These are phyloP conservation scores for Trichoderma atrobrunneum DNA, from an alignment of 2,329 filamentous ascomycete species.

Conservation along the genomic window DNA sequence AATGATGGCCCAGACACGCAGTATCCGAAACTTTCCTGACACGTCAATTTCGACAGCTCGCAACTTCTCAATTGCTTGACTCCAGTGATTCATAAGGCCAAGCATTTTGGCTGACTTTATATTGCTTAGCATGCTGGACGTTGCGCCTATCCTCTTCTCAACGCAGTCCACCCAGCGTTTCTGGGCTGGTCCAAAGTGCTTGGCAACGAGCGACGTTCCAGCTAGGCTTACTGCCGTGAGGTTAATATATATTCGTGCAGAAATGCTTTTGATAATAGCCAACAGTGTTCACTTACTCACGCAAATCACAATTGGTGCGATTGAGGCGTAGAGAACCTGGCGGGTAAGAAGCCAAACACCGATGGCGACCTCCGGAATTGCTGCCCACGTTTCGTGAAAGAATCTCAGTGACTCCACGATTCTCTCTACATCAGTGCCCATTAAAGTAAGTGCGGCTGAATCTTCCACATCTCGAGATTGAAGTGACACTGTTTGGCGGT, in stretches of 20 bases:
- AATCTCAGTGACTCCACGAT: constrained; percentile 27
- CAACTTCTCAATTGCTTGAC: background rate
- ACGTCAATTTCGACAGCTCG: background rate
- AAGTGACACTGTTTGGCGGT: constrained; percentile 41
- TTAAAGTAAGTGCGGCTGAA: constrained; percentile 40
- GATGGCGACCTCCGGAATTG: constrained; percentile 25
- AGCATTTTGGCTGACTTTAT: background rate
- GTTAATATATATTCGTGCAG: background rate
- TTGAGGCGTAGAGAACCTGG: background rate
- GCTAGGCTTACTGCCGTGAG: background rate
- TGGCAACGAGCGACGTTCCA: background rate
- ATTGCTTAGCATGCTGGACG: background rate
- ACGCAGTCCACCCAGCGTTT: background rate
- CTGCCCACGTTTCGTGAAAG: constrained; percentile 37
- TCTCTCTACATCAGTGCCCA: constrained; percentile 44
- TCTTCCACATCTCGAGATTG: constrained; percentile 31
- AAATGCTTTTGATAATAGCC: background rate
- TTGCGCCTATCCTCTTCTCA: background rate
- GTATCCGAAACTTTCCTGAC: background rate
- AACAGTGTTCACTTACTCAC: background rate
- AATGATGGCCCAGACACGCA: background rate
- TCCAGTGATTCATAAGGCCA: background rate
- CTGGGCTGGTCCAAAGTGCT: background rate
- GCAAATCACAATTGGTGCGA: background rate
- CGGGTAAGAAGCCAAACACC: constrained; percentile 19